Percentiles rank a stretch among this genome's conserved stretches.
Conservation (phyloP, 2,329 filamentous ascomycete genomes). For the Dothistroma pini region DNA sequence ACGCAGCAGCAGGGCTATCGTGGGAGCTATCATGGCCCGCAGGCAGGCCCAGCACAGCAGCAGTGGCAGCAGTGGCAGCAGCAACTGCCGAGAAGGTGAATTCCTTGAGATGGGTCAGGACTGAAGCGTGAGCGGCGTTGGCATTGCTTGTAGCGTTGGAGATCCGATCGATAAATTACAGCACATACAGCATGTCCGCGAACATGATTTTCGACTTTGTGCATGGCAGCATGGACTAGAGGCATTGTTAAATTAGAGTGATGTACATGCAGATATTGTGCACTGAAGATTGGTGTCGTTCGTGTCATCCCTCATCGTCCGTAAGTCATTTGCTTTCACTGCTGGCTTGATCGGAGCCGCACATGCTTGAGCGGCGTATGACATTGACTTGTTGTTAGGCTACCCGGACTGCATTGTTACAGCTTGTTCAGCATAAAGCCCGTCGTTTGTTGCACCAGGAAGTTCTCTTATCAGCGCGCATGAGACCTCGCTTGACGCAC, state of each 20-base stretch:
- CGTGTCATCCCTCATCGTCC: too few species aligned
- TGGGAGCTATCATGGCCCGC: background rate
- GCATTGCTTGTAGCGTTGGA: background rate
- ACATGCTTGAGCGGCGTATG: too few species aligned
- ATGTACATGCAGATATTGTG: background rate
- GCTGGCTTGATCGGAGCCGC: too few species aligned
- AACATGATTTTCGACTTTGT: background rate
- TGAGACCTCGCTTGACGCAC: too few species aligned
- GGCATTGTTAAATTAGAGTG: background rate
- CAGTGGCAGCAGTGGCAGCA: constrained; percentile 1
- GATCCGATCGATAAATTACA: background rate
- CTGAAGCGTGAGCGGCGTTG: background rate
- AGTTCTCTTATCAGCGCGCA: too few species aligned
- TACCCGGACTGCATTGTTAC: too few species aligned
- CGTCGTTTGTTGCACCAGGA: too few species aligned
- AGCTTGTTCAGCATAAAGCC: too few species aligned
- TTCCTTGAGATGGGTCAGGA: too few species aligned
- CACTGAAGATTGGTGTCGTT: too few species aligned
- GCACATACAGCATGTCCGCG: background rate
- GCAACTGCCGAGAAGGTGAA: background rate
- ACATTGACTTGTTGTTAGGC: too few species aligned
- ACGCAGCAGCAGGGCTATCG: background rate
- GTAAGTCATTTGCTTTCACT: too few species aligned
- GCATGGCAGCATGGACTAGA: background rate
- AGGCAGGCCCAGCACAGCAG: background rate